Evolutionary conservation across 2,329 filamentous ascomycete species (phyloP).

Genomic region (Aspergillus aculeatus): DNA sequence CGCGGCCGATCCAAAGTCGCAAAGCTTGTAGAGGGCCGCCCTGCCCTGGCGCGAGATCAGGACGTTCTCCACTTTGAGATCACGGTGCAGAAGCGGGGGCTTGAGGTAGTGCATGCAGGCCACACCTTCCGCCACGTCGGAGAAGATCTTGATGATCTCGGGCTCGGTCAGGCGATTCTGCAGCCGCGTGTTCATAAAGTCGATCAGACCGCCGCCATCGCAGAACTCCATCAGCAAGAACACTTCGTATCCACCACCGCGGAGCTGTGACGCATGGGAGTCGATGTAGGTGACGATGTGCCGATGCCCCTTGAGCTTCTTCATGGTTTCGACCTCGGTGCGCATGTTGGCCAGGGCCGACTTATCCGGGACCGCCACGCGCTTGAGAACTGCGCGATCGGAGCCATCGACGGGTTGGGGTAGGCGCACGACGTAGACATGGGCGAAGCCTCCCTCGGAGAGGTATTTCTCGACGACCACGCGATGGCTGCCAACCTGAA

Average conservation of each 20-base stretch:
- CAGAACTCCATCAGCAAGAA: slow-evolving; percentile 99
- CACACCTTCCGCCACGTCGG: slow-evolving; percentile 91
- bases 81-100: slow-evolving; percentile 85
- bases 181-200: slow-evolving; percentile 98
- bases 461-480: slow-evolving; percentile 96
- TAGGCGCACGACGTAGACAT: slow-evolving; percentile 93
- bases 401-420: slow-evolving; percentile 73
- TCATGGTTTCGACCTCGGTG: slow-evolving; percentile 99
- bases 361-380: slow-evolving; percentile 95
- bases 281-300: slow-evolving; percentile 98
- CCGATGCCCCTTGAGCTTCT: slow-evolving; percentile 93
- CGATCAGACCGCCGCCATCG: slow-evolving; percentile 89
- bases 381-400: slow-evolving; percentile 82
- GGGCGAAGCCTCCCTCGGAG: slow-evolving; percentile 95
- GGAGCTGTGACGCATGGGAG: slow-evolving; percentile 92
- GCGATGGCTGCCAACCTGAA: slow-evolving; percentile 88
- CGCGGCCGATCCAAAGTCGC: slow-evolving; percentile 94
- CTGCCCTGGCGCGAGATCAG: slow-evolving; percentile 71
- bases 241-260: slow-evolving; percentile 92
- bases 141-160: slow-evolving; percentile 95
- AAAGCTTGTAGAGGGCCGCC: slow-evolving; percentile 85
- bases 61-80: slow-evolving; percentile 97
- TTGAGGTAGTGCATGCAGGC: slow-evolving; percentile 99
- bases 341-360: slow-evolving; percentile 92
- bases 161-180: slow-evolving; percentile 96